These are phyloP conservation scores for Mimosa pudica DNA, from an alignment of 306 rosid species.

Conservation along the genomic window DNA sequence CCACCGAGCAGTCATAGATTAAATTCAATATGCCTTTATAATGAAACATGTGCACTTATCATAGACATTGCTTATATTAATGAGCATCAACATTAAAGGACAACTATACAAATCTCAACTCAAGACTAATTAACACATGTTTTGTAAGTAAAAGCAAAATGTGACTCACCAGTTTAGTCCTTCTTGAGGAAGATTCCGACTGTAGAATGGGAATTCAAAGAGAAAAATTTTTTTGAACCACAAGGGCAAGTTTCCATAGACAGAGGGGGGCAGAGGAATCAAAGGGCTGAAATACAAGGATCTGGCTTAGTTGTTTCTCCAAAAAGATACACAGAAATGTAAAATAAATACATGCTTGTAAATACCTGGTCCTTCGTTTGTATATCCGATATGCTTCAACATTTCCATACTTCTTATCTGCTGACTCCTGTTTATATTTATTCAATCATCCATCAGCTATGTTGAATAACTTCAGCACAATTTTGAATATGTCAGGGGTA, in stretches of 20 bases:
- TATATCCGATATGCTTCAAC: conserved; percentile 64
- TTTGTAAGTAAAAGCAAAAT: conserved; percentile 21
- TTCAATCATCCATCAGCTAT: conserved; percentile 30
- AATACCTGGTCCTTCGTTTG: conserved; percentile 77
- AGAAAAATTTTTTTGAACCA: conserved; percentile 79
- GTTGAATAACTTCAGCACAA: conserved; percentile 12
- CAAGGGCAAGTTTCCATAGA: conserved; percentile 75
- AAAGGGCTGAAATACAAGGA: conserved; percentile 73
- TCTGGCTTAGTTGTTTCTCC: conserved; percentile 40
- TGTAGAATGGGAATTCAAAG: conserved; percentile 83
- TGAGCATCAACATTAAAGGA: not conserved
- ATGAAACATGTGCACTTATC: not conserved
- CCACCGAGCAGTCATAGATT: conserved; percentile 28
- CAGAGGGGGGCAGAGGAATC: conserved; percentile 63
- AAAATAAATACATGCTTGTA: conserved; percentile 25
- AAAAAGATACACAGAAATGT: conserved; percentile 11
- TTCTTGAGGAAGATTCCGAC: conserved; percentile 60
- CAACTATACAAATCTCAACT: not conserved
- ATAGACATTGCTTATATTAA: not conserved
- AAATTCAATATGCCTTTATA: conserved; percentile 11
- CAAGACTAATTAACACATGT: not conserved
- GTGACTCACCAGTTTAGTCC: conserved; percentile 66
- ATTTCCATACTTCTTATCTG: conserved; percentile 91
- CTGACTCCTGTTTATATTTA: conserved; percentile 69
- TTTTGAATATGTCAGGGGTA: conserved; percentile 31